Base-by-base conservation (phyloP, 2,329 filamentous ascomycete species). In the Exutisphaerella laricina region DNA sequence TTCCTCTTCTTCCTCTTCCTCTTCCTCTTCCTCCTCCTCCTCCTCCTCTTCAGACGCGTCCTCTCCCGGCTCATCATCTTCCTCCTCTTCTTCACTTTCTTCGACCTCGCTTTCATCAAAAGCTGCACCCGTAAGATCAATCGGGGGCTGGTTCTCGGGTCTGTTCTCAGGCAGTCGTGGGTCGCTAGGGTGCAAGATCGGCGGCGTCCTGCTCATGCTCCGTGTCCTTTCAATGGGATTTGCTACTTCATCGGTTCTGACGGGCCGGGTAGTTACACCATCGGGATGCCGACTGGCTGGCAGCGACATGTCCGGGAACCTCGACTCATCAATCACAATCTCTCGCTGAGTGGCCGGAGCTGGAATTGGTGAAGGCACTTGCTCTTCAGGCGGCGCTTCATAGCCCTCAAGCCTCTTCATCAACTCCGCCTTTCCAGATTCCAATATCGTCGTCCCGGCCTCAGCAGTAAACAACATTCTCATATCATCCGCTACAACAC, bases 351-450 rank as follows among this genome's bases (percentile, higher is more conserved):
- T 17, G 21, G 17, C 23, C 14, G 18, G 33, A 5, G 17, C 17
- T 6, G 12, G 16, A n/a, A n/a, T n/a, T 13, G 18, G 48, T 36
- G 43, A 39, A 35, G 33, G 33, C 33, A 35, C 14, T n/a, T 35
- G 16, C 20, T 17, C 9, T 14, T 35, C 33, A 23, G 46, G 49
- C 14, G 55, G 54, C n/a, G 46, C 61, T 45, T 66, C 63, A 52
- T 70, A 68, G 40, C 66, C 67, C 51, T 72, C 69, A 32, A 74
- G 60, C 51, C 70, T 63, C 58, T 72, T 72, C 61, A 74, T 67
- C 18, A 74, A 59, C 55, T 73, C 70, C 42, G 69, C 66, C 52
- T 74, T 74, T 42, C 71, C 71, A 53, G 64, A 67, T 41, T 71
- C 69, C 29, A 74, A 63, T 43, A 73, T 72, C 51, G 68, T 66